Base-by-base conservation (phyloP, 495 filamentous ascomycete species). In the Aspergillus affinis region DNA sequence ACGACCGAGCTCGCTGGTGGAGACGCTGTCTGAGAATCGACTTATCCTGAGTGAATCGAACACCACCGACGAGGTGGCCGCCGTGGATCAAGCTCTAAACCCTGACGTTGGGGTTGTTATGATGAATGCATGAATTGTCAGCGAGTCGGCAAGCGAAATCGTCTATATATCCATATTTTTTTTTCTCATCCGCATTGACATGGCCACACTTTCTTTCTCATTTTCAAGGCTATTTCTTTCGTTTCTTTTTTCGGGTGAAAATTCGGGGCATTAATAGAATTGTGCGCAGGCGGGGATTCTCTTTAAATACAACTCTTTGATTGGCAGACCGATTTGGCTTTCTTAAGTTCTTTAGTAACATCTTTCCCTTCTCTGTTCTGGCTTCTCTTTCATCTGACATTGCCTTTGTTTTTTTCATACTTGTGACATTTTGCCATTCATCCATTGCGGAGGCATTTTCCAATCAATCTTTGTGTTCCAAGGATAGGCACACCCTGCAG, bases 1-100 rank as follows among this genome's bases (percentile, higher is more conserved):
- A 29, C 69, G 69, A 54, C 69, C 72, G 9, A 69, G 63, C 46
- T 71, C 71, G 32, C 62, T 78, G 56, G 65, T 72, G 17, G 75
- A 78, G 46, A 73, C 72, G 6, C 66, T 78, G 63, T 72, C 74
- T 6, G 74, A 78, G 56, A 74, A 73, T 50, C 66, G 71, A 20
- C 68, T 73, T 13, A 63, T 72, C 20, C 59, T 75, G 27, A 67
- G 59, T 55, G 70, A 78, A 53, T 62, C 72, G 7, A 72, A 65
- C 51, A 58, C 61, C 32, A 44, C 65, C 0, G 60, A 67, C 44
- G 62, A 66, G 58, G 56, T 56, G 48, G 48, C 66, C 0, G 29
- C 63, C 6, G 59, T 66, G 15, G 73, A 75, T 18, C 21, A 64
- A 5, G 62, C 69, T 32, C 54, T 73, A 13, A 60, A 66, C 36